Evolutionary conservation across 2,329 filamentous ascomycete genomes (phyloP).

Genomic region (Stachybotrys chlorohalonatus): DNA sequence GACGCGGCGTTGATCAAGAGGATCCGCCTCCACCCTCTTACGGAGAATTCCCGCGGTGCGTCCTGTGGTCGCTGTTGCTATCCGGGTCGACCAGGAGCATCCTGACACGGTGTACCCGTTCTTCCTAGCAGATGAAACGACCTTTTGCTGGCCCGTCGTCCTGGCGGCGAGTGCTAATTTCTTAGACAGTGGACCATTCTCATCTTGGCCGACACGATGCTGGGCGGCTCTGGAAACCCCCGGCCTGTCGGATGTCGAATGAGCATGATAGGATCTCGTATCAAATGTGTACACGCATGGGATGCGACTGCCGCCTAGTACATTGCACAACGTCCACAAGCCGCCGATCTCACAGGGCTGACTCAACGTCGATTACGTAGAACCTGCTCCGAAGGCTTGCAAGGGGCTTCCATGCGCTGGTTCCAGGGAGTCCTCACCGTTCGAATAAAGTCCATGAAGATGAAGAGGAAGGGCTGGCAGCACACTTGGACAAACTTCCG

Average conservation of each 20-base stretch:
- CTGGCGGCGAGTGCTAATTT: not conserved
- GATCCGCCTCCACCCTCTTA: not conserved
- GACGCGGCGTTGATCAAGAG: not conserved
- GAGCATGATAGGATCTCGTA: not conserved
- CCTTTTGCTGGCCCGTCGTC: not conserved
- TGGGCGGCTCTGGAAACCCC: no score
- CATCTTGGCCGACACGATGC: no score
- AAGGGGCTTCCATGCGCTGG: not conserved
- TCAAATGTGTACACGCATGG: not conserved
- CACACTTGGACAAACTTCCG: no score
- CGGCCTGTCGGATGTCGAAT: no score
- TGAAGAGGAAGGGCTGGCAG: no score
- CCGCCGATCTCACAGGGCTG: conserved; percentile 1
- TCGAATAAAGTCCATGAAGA: no score
- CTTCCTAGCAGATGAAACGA: not conserved
- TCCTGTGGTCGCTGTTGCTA: no score
- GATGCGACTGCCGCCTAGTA: not conserved
- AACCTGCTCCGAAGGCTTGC: not conserved
- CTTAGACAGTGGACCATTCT: not conserved
- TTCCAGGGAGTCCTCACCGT: no score
- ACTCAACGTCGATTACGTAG: not conserved
- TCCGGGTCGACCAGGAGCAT: not conserved
- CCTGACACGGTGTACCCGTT: not conserved
- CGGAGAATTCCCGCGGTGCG: no score
- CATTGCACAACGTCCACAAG: not conserved